Evolutionary conservation across 2,329 filamentous ascomycete genomes (phyloP).

Genomic region (Leptographium wingfieldii): DNA sequence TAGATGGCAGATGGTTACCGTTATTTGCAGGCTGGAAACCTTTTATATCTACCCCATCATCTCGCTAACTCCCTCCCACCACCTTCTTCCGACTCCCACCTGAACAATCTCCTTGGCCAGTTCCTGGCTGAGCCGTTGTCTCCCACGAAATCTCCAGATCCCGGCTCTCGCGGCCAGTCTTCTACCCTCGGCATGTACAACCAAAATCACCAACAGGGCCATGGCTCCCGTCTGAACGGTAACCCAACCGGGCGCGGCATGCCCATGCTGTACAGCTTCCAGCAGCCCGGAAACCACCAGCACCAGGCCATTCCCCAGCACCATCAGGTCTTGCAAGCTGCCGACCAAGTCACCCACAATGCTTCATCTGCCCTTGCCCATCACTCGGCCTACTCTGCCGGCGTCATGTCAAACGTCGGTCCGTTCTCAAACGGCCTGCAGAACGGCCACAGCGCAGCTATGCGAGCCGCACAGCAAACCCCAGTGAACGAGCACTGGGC

Average conservation of each 20-base stretch:
- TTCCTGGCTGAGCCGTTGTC: conserved; percentile 19
- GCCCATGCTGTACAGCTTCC: conserved; percentile 59
- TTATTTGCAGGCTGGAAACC: conserved; percentile 45
- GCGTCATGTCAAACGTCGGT: conserved; percentile 51
- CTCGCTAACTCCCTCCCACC: conserved; percentile 24
- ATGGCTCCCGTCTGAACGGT: conserved; percentile 66
- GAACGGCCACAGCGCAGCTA: conserved; percentile 32
- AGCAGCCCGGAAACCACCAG: conserved; percentile 46
- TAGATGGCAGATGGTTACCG: conserved; percentile 60
- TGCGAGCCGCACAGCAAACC: conserved; percentile 24
- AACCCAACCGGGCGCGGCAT: conserved; percentile 45
- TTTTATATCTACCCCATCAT: conserved; percentile 43
- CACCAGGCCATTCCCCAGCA: conserved; percentile 54
- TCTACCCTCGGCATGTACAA: conserved; percentile 52
- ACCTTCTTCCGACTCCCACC: conserved; percentile 14
- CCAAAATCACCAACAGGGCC: conserved; percentile 58
- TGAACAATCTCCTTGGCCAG: conserved; percentile 22
- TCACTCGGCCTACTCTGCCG: conserved; percentile 50
- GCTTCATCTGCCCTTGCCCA: conserved; percentile 41
- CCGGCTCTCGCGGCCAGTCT: conserved; percentile 19
- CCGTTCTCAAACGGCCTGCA: conserved; percentile 44
- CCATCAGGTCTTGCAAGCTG: conserved; percentile 43
- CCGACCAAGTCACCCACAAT: conserved; percentile 40
- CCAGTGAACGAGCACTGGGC: conserved; percentile 64
- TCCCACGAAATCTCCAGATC: conserved; percentile 17